A percentile compares a stretch with the other conserved stretches of the same genome.
phyloP scores from a whole-genome alignment of 352 stramenopile genomes.

The Phytophthora pluvialis region DNA sequence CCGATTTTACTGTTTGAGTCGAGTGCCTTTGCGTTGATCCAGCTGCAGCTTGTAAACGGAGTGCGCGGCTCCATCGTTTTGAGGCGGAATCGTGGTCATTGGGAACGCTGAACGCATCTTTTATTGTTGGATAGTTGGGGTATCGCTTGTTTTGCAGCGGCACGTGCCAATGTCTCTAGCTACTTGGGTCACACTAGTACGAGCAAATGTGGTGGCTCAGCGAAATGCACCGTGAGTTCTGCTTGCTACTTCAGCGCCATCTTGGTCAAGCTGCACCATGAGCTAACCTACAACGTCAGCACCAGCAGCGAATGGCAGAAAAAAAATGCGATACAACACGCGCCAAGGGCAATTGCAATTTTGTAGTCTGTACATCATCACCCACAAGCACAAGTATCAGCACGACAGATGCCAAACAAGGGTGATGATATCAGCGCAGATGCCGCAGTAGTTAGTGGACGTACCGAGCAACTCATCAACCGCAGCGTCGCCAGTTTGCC shows the following conservation, averaged over 20 bases:
- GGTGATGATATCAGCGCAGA: not conserved
- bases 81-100: not conserved
- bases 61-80: not conserved
- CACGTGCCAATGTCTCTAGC: conserved; percentile 17
- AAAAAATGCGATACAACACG: conserved; percentile 64
- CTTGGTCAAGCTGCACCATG: conserved; percentile 2
- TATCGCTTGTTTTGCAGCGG: conserved; percentile 14
- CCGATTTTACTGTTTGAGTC: conserved; percentile 13
- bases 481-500: conserved; percentile 59
- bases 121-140: conserved; percentile 17
- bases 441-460: conserved; percentile 9
- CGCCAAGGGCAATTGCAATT: conserved; percentile 76
- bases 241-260: not conserved
- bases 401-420: not conserved
- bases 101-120: conserved; percentile 17
- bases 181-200: conserved; percentile 10
- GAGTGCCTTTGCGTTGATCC: conserved; percentile 15
- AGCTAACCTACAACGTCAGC: conserved; percentile 44
- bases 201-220: not conserved
- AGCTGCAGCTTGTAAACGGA: conserved; percentile 14
- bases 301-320: conserved; percentile 70
- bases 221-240: not conserved
- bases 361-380: conserved; percentile 73
- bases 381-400: conserved; percentile 8
- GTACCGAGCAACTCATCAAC: conserved; percentile 79